These are phyloP conservation scores for Saturnispora sanitii DNA, from an alignment of 805 yeast genomes.

Conservation along the genomic window DNA sequence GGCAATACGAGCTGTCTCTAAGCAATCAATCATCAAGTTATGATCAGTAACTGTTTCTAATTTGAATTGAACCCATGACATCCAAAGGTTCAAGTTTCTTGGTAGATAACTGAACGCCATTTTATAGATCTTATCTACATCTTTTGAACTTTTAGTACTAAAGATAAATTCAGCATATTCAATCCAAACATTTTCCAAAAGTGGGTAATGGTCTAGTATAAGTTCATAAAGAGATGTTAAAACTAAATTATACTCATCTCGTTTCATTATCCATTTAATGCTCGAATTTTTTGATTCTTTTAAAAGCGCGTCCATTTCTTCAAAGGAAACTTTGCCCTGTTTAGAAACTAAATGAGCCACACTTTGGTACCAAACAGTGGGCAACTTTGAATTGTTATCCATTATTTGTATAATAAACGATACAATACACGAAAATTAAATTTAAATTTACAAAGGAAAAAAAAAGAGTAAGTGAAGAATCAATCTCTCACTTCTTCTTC, in stretches of 20 bases:
- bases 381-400: no score
- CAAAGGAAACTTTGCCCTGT: not conserved
- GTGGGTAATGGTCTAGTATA: constrained; percentile 39
- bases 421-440: no score
- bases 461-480: no score
- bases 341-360: not conserved
- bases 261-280: not conserved
- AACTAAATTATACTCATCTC: constrained; percentile 8
- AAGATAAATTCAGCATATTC: constrained; percentile 41
- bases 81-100: constrained; percentile 43
- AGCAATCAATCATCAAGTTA: constrained; percentile 27
- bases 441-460: no score
- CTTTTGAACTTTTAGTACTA: constrained; percentile 32
- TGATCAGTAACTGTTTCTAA: constrained; percentile 25
- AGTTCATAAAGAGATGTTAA: constrained; percentile 34
- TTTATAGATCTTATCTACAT: constrained; percentile 30
- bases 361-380: not conserved
- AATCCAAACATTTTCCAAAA: constrained; percentile 48
- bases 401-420: no score
- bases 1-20: constrained; percentile 37
- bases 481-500: not conserved
- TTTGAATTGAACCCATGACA: constrained; percentile 34
- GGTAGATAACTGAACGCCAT: constrained; percentile 33
- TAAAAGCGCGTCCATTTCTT: not conserved
- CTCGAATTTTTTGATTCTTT: not conserved